Evolutionary conservation across 176 grass and related monocot species (phyloP), one percentile per base, ranked within the genome.

Genomic region (Poa pratensis): DNA sequence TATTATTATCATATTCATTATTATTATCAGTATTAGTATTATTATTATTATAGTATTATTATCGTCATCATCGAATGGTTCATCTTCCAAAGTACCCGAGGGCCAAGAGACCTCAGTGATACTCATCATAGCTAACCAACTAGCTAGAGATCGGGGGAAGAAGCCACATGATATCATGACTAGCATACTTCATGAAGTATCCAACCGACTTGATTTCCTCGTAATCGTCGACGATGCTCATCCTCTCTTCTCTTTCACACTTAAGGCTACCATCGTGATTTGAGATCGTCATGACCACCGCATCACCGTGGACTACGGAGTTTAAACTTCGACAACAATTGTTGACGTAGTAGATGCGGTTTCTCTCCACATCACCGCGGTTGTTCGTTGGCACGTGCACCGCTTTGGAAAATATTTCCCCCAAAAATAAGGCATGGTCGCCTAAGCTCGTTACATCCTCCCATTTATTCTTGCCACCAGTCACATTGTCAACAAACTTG

Each of bases 151-250:
- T 23, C 2, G 0, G 68, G 68, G 0, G 68, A 45, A 71, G 68
- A 23, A 71, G 68, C 68, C 68, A 71, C 68, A 71, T 45, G 68
- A 5, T 71, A 45, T 71, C 39, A 15, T 71, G 68, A 23, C 5
- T 0, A 15, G 37, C 39, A 71, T n/a, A 13, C 68, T 45, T 71
- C 39, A 45, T 42, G 68, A 71, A 1, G 40, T 71, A 71, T 11
- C 40, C 39, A 1, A 45, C 39, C 0, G 68, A 71, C 11, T 0
- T 45, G 20, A 71, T 71, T 22, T 7, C 23, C 20, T 70, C 35
- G 0, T n/a, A 19, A 22, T 24, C 5, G 12, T 23, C 37, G 5
- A 0, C 5, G 5, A 6, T 0, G 4, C 40, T 71, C 5, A 2
- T 71, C 20, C 11, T 14, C 2, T 45, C 10, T 70, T 43, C 1